Conservation (phyloP, 2,329 filamentous ascomycete species). For the Graphilbum sp. region DNA sequence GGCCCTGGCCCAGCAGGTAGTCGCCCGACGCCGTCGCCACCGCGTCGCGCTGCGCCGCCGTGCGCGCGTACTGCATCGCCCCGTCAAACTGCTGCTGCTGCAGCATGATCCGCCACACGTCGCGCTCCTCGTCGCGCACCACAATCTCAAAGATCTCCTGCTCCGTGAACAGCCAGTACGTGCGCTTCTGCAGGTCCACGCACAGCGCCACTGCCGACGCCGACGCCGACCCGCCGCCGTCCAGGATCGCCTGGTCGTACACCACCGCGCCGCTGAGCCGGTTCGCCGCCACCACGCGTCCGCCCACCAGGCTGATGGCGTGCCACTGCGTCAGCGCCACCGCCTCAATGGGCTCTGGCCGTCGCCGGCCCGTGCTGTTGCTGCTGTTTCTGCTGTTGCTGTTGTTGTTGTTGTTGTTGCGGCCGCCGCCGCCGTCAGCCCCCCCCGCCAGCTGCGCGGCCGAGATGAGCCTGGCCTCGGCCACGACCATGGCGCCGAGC, state of each 20-base stretch:
- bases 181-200: constrained; percentile 85
- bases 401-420: too few species aligned
- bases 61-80: constrained; percentile 72
- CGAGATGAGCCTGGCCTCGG: constrained; percentile 61
- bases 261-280: constrained; percentile 71
- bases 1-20: constrained; percentile 63
- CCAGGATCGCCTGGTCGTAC: constrained; percentile 75
- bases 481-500: constrained; percentile 59
- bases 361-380: constrained; percentile 41
- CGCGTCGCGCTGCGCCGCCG: constrained; percentile 67
- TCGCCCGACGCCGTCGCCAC: constrained; percentile 88
- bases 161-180: constrained; percentile 88
- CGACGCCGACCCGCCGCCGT: constrained; percentile 46
- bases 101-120: constrained; percentile 91
- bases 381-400: neutral
- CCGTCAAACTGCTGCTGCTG: constrained; percentile 75
- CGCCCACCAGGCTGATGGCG: constrained; percentile 67
- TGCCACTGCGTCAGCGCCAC: constrained; percentile 90
- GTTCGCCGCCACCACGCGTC: constrained; percentile 70
- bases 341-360: constrained; percentile 55
- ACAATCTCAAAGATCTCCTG: constrained; percentile 90
- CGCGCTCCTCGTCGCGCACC: constrained; percentile 73
- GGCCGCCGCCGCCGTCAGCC: constrained; percentile 43
- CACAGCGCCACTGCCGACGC: constrained; percentile 72
- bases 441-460: constrained; percentile 52